Conservation (phyloP, 2,329 filamentous ascomycete species). For the Grosmannia penicillata region DNA sequence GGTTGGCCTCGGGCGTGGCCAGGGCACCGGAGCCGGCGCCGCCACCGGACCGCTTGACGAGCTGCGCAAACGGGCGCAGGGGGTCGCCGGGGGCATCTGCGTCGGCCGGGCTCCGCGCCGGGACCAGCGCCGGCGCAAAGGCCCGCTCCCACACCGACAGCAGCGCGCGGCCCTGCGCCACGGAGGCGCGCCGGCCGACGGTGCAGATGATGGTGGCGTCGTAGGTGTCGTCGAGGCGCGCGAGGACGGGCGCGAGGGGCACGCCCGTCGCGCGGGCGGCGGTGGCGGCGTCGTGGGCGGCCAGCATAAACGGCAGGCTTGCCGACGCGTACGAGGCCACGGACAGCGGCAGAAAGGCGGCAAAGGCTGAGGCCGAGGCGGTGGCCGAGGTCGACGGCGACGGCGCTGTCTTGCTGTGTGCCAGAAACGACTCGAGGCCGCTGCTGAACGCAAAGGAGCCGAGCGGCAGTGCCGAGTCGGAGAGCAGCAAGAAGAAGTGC, state of each 20-base stretch:
- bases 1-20: too few relatives aligned
- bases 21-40: conserved; percentile 3
- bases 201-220: conserved; percentile 66
- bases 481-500: conserved; percentile 62
- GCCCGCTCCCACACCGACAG: conserved; percentile 64
- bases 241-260: conserved; percentile 19
- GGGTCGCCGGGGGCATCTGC: conserved; percentile 6
- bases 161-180: conserved; percentile 62
- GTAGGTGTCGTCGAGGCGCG: conserved; percentile 54
- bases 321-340: conserved; percentile 57
- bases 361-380: conserved; percentile 39
- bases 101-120: background rate
- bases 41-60: conserved; percentile 16
- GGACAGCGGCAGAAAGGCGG: conserved; percentile 54
- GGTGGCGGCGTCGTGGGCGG: conserved; percentile 35
- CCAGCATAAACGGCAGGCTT: conserved; percentile 59
- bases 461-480: conserved; percentile 68
- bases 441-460: conserved; percentile 81
- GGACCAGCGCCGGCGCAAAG: conserved; percentile 26
- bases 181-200: conserved; percentile 61
- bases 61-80: conserved; percentile 20
- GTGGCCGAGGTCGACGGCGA: conserved; percentile 12
- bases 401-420: conserved; percentile 31
- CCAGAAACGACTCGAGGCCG: conserved; percentile 68
- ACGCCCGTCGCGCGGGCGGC: background rate